A percentile compares a stretch with the other conserved stretches of the same genome.
Evolutionary conservation across 805 yeast species (phyloP).

Genomic region (Zygosaccharomyces siamensis): DNA sequence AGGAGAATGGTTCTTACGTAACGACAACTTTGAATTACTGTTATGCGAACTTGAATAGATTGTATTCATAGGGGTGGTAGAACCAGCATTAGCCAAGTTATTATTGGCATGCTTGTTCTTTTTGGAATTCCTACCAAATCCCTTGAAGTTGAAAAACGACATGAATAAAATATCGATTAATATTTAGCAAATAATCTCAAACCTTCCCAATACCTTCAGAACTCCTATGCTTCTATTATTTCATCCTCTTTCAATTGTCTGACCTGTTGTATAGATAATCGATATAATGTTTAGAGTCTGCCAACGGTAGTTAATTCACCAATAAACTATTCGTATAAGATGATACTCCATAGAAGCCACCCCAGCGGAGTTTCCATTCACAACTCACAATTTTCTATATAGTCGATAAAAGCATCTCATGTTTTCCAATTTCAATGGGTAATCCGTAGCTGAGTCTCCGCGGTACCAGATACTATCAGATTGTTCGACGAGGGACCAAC

Average conservation of each 20-base stretch:
- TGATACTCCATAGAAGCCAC: not conserved
- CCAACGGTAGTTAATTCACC: not conserved
- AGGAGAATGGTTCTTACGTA: slow-evolving; percentile 38
- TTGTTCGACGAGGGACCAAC: slow-evolving; percentile 61
- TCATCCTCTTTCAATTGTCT: not conserved
- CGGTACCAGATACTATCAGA: slow-evolving; percentile 84
- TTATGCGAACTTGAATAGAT: slow-evolving; percentile 37
- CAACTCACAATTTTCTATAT: slow-evolving; percentile 47
- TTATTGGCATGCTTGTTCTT: slow-evolving; percentile 39
- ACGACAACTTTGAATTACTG: slow-evolving; percentile 45
- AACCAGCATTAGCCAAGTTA: slow-evolving; percentile 14
- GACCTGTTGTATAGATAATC: not conserved
- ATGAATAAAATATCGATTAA: slow-evolving; percentile 6
- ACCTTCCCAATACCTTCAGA: not conserved
- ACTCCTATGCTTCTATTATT: not conserved
- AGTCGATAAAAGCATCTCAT: slow-evolving; percentile 82
- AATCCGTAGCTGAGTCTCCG: slow-evolving; percentile 46
- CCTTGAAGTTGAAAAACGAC: slow-evolving; percentile 36
- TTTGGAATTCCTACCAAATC: slow-evolving; percentile 55
- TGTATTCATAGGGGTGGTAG: slow-evolving; percentile 22
- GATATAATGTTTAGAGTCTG: not conserved
- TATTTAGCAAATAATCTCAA: not conserved
- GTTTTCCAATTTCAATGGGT: slow-evolving; percentile 70
- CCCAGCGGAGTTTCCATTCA: not conserved
- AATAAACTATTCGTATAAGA: not conserved